Percentiles rank a stretch among this genome's conserved stretches.
Conservation (phyloP, 345 rosid species). For the Physaria fendleri region DNA sequence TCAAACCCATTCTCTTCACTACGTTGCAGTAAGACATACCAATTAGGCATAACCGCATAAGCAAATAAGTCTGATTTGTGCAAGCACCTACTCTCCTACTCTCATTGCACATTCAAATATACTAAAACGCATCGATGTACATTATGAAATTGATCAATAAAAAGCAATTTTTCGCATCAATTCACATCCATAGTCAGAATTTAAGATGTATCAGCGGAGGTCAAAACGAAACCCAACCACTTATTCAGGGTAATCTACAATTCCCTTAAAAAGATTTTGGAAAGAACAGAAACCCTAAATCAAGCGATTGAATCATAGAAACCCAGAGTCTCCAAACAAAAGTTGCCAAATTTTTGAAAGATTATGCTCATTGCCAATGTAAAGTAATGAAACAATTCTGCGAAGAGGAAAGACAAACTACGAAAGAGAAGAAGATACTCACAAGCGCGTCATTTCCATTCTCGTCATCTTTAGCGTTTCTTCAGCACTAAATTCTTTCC, state of each 20-base stretch:
- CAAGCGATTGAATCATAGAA: neutral
- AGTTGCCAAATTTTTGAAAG: slow-evolving; percentile 4
- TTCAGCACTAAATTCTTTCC: slow-evolving; percentile 14
- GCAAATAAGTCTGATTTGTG: neutral
- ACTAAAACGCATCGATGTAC: neutral
- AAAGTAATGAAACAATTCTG: neutral
- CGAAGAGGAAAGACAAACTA: neutral
- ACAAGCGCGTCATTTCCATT: slow-evolving; percentile 16
- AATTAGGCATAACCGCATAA: neutral
- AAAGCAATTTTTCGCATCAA: neutral
- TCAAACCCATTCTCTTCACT: slow-evolving; percentile 26
- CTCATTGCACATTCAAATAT: neutral
- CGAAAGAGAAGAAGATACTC: neutral
- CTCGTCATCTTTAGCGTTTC: slow-evolving; percentile 19
- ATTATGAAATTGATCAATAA: neutral
- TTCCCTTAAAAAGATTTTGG: neutral
- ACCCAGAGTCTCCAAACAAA: slow-evolving; percentile 6
- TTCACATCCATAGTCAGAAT: neutral
- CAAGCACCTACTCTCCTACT: neutral
- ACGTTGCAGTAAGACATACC: slow-evolving; percentile 2
- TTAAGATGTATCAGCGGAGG: no score
- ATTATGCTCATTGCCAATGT: neutral
- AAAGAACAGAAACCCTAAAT: slow-evolving; percentile 1
- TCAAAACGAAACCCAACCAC: neutral
- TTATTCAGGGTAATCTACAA: neutral